Percentiles rank a stretch among this genome's conserved stretches.
These are phyloP conservation scores for Macrophomina tecta DNA, from an alignment of 2,329 filamentous ascomycete genomes.

Conservation along the genomic window DNA sequence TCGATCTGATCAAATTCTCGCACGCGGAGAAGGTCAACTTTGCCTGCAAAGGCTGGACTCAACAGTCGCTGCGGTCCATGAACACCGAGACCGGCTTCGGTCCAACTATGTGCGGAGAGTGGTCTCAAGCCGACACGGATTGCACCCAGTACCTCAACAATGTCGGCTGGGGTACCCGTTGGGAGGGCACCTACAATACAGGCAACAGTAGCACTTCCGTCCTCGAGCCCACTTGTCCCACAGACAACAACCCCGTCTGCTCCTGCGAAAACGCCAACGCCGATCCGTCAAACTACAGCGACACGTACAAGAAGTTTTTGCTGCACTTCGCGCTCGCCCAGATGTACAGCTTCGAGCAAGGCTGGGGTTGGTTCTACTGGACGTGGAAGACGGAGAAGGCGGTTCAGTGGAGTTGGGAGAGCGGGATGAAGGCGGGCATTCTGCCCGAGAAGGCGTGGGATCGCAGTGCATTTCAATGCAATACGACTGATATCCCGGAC, in stretches of 20 bases:
- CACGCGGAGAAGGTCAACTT: slow-evolving; percentile 86
- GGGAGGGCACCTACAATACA: slow-evolving; percentile 84
- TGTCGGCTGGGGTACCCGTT: slow-evolving; percentile 84
- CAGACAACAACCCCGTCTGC: slow-evolving; percentile 65
- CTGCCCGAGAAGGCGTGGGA: slow-evolving; percentile 65
- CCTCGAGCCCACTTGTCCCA: slow-evolving; percentile 76
- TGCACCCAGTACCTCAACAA: slow-evolving; percentile 88
- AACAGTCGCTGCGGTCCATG: slow-evolving; percentile 76
- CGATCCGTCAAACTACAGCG: slow-evolving; percentile 69
- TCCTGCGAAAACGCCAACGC: slow-evolving; percentile 79
- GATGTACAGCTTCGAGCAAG: slow-evolving; percentile 91
- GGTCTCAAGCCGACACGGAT: slow-evolving; percentile 97
- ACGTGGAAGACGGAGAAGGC: slow-evolving; percentile 91
- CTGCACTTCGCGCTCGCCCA: slow-evolving; percentile 92
- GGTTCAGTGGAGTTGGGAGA: slow-evolving; percentile 90
- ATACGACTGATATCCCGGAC: slow-evolving; percentile 43
- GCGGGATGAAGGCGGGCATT: slow-evolving; percentile 77
- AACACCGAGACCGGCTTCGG: slow-evolving; percentile 81
- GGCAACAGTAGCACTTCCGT: slow-evolving; percentile 68
- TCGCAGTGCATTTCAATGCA: slow-evolving; percentile 49
- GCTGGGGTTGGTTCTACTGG: slow-evolving; percentile 99
- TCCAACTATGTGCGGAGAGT: slow-evolving; percentile 93
- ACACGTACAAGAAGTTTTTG: slow-evolving; percentile 82
- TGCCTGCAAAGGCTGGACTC: slow-evolving; percentile 85
- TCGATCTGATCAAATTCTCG: slow-evolving; percentile 78